phyloP scores from a whole-genome alignment of 148 eudicot genomes.

The Vaccinium myrtillus region DNA sequence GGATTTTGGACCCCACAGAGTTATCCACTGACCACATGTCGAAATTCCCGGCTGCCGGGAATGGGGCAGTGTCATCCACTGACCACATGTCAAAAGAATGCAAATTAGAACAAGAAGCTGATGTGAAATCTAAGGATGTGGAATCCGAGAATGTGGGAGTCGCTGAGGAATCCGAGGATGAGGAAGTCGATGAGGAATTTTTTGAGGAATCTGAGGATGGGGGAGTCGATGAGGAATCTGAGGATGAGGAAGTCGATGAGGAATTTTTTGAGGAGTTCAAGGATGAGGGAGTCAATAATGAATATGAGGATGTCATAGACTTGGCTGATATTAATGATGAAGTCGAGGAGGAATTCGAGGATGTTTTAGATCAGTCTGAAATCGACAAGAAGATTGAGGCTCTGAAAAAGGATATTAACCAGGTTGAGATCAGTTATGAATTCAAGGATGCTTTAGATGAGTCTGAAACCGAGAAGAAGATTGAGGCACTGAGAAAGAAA shows the following conservation, averaged over 20 bases:
- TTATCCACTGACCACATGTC: slow-evolving; percentile 52
- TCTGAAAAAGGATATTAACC: slow-evolving; percentile 21
- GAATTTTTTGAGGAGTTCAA: background rate
- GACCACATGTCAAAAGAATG: slow-evolving; percentile 17
- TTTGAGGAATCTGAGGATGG: background rate
- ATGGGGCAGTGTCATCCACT: too few species aligned
- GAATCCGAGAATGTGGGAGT: background rate
- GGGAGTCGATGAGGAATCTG: background rate
- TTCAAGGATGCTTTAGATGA: slow-evolving; percentile 45
- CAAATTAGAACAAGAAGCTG: slow-evolving; percentile 28
- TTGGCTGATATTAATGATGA: background rate
- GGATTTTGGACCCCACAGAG: slow-evolving; percentile 52
- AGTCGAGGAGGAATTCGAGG: background rate
- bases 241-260: background rate
- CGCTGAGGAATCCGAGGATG: background rate
- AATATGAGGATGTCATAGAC: background rate
- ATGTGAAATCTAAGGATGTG: background rate
- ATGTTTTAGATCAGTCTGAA: slow-evolving; percentile 1
- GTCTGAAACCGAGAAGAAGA: slow-evolving; percentile 57
- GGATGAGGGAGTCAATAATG: background rate
- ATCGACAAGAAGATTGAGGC: background rate
- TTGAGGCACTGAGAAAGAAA: slow-evolving; percentile 62
- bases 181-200: background rate
- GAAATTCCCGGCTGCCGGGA: slow-evolving; percentile 12
- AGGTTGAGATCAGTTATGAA: slow-evolving; percentile 41